Percentiles rank a stretch among this genome's conserved stretches.
Conservation (phyloP, 2,329 filamentous ascomycete genomes). For the Venturia pyrina region DNA sequence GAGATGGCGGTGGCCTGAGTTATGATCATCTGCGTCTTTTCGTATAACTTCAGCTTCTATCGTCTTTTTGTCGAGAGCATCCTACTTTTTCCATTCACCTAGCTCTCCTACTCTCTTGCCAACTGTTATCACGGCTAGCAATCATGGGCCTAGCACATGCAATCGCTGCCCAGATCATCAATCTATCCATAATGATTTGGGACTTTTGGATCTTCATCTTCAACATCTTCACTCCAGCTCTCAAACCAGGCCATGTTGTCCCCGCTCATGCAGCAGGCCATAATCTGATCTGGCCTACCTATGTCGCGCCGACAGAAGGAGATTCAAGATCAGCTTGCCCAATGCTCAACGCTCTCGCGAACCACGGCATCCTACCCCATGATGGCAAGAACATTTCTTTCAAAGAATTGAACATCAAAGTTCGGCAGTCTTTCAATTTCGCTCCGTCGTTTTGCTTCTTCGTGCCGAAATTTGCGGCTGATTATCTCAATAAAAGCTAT, state of each 20-base stretch:
- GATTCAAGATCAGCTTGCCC: slow-evolving; percentile 21
- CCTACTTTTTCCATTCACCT: background rate
- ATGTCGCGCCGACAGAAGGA: slow-evolving; percentile 24
- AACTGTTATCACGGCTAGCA: background rate
- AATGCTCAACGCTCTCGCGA: slow-evolving; percentile 25
- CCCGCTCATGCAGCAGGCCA: slow-evolving; percentile 26
- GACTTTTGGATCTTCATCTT: slow-evolving; percentile 29
- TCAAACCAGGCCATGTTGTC: slow-evolving; percentile 27
- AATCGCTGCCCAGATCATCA: slow-evolving; percentile 22
- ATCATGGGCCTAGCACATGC: slow-evolving; percentile 16
- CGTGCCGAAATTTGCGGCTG: slow-evolving; percentile 18
- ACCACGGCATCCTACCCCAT: slow-evolving; percentile 24
- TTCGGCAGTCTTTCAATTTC: slow-evolving; percentile 23
- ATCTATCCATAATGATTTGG: slow-evolving; percentile 29
- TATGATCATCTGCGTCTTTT: background rate
- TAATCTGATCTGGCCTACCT: slow-evolving; percentile 27
- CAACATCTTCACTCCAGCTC: slow-evolving; percentile 28
- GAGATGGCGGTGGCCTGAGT: background rate
- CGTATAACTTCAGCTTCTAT: background rate
- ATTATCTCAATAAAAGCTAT: slow-evolving; percentile 12
- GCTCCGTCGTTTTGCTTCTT: slow-evolving; percentile 21
- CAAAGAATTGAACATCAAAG: slow-evolving; percentile 19
- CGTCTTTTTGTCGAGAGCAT: too few species aligned
- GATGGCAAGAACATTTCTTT: slow-evolving; percentile 24
- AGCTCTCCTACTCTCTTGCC: background rate